Conservation (phyloP, 352 stramenopile genomes). For the Paralagenidium karlingii region DNA sequence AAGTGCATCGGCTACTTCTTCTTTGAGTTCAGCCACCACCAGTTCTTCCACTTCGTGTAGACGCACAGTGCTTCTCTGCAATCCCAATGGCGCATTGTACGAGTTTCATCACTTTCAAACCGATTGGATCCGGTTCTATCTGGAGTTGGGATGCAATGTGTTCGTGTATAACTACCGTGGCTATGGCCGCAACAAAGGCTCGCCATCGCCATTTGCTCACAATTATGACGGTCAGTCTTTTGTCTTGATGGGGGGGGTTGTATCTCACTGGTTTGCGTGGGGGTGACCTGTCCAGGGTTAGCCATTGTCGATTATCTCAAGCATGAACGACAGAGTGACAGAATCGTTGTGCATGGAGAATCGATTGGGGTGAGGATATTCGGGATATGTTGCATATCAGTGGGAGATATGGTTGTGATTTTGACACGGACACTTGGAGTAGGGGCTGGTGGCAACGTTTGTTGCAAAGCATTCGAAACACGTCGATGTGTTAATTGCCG, state of each 20-base stretch:
- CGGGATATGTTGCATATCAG: neutral
- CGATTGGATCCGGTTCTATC: constrained; percentile 84
- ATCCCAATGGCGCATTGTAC: constrained; percentile 77
- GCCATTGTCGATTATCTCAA: constrained; percentile 66
- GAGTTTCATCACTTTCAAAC: constrained; percentile 83
- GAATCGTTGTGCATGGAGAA: constrained; percentile 68
- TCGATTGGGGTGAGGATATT: constrained; percentile 40
- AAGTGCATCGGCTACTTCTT: neutral
- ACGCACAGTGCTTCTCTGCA: constrained; percentile 18
- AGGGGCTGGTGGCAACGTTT: constrained; percentile 62
- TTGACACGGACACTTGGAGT: neutral
- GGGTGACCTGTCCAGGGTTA: too few species aligned
- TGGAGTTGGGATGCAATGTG: constrained; percentile 58
- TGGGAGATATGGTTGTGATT: too few species aligned
- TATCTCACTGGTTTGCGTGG: too few species aligned
- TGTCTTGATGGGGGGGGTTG: too few species aligned
- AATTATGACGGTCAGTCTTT: constrained; percentile 66
- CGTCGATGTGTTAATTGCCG: constrained; percentile 55
- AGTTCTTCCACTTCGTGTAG: neutral
- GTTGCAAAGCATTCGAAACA: constrained; percentile 40
- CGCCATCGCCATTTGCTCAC: constrained; percentile 38
- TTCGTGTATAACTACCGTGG: constrained; percentile 82
- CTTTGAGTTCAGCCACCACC: neutral
- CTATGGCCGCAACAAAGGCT: constrained; percentile 60
- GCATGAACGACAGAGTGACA: constrained; percentile 25